Evolutionary conservation across 2,329 filamentous ascomycete species (phyloP).

Genomic region (Diaporthe aspalathi): DNA sequence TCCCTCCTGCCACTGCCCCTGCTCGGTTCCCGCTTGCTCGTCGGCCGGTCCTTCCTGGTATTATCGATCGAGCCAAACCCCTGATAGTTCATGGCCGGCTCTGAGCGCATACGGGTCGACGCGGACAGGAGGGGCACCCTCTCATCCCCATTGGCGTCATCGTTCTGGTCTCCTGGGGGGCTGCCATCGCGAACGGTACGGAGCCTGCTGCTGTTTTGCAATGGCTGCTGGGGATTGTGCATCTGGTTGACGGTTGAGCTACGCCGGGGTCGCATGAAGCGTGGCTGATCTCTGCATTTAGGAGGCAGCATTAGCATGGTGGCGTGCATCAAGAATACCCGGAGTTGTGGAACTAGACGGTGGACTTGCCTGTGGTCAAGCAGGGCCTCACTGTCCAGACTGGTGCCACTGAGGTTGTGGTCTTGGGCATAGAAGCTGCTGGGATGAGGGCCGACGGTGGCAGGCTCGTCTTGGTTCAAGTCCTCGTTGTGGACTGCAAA

Average conservation of each 20-base stretch:
- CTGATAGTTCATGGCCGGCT: slow-evolving; percentile 44
- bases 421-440: slow-evolving; percentile 63
- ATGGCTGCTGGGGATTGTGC: slow-evolving; percentile 46
- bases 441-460: slow-evolving; percentile 44
- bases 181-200: slow-evolving; percentile 49
- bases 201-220: slow-evolving; percentile 43
- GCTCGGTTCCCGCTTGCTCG: slow-evolving; percentile 61
- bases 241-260: slow-evolving; percentile 60
- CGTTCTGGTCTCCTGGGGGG: slow-evolving; percentile 61
- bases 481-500: slow-evolving; percentile 77
- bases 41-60: slow-evolving; percentile 46
- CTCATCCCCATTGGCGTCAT: slow-evolving; percentile 59
- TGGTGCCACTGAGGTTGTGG: slow-evolving; percentile 80
- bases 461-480: slow-evolving; percentile 48
- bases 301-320: slow-evolving; percentile 39
- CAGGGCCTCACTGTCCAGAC: slow-evolving; percentile 87
- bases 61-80: slow-evolving; percentile 60
- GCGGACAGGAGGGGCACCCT: slow-evolving; percentile 65
- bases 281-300: slow-evolving; percentile 64
- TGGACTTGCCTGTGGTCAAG: slow-evolving; percentile 81
- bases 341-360: neutral
- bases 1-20: slow-evolving; percentile 62
- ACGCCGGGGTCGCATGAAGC: slow-evolving; percentile 72
- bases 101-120: slow-evolving; percentile 51
- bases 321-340: neutral